Base-by-base conservation (phyloP, 2,329 filamentous ascomycete genomes). In the Pyrenophora tritici-repentis region DNA sequence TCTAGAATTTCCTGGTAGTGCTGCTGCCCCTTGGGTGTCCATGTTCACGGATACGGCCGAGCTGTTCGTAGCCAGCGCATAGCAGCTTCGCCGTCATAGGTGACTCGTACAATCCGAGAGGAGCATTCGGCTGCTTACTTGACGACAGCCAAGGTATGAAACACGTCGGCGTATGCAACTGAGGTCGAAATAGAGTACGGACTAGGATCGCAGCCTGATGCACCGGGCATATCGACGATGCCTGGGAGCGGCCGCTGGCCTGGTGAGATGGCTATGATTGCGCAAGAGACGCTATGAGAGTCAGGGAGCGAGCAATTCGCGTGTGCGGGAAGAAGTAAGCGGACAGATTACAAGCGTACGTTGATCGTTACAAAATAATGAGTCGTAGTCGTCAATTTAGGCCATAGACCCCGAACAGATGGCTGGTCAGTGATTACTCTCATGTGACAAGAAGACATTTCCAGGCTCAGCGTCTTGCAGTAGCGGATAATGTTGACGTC, bases 141-240 rank as follows among this genome's bases (percentile, higher is more conserved):
- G 26, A 9, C 9, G 26, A 12, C 10, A 29, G 26, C 10, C 10
- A 29, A n/a, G 16, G 12, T 35, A 22, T 10, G 16, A 29, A 14
- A 43, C 16, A 36, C 14, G 16, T 36, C 18, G 20, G 32, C 14
- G 29, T 20, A 6, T 36, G 22, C 31, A 12, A 31, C 9, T 32
- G 39, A 29, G 41, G 55, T 55, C 10, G 9, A 50, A 33, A 56
- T 55, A 56, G 32, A 47, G 49, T 53, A 36, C 17, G 26, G 24
- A 34, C 52, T 50, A 57, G 22, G 6, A n/a, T 35, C 18, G 22
- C 22, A 13, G 12, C 37, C 32, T 47, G 36, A 17, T 10, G 47
- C 24, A 36, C 31, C 32, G 26, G 29, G 31, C 20, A 47, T 38
- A 12, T n/a, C 17, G 31, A 39, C 35, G 31, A 40, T 40, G 22